Percentiles rank a stretch among this genome's conserved stretches.
Conservation (phyloP, 2,329 filamentous ascomycete genomes). For the Phialemonium atrogriseum region DNA sequence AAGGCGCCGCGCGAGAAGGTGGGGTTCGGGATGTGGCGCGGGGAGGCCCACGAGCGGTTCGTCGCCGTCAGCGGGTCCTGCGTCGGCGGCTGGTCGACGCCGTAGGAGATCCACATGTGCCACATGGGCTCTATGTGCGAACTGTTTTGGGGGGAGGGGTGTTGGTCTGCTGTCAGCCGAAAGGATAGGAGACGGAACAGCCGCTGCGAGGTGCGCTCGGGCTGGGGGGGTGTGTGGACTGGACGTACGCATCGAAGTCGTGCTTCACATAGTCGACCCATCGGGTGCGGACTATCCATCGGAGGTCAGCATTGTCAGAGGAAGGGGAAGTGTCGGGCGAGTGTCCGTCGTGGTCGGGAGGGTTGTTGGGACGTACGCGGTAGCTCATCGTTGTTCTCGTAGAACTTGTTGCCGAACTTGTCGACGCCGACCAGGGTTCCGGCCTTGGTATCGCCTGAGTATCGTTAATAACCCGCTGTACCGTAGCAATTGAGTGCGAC, state of each 20-base stretch:
- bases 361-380: slow-evolving; percentile 68
- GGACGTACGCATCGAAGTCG: slow-evolving; percentile 66
- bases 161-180: slow-evolving; percentile 5
- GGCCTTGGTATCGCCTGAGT: slow-evolving; percentile 86
- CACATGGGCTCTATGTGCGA: slow-evolving; percentile 90
- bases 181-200: slow-evolving; percentile 1
- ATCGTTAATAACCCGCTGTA: slow-evolving; percentile 3
- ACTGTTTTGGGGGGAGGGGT: slow-evolving; percentile 26
- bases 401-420: slow-evolving; percentile 95
- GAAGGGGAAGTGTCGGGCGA: not conserved
- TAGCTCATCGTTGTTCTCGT: slow-evolving; percentile 92
- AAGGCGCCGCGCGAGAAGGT: slow-evolving; percentile 73
- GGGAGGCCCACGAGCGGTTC: slow-evolving; percentile 64
- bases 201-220: slow-evolving; percentile 12
- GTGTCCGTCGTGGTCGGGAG: not conserved
- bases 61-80: slow-evolving; percentile 61
- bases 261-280: slow-evolving; percentile 96
- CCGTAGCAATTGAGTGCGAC: not conserved
- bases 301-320: slow-evolving; percentile 4
- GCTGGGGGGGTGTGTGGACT: not conserved
- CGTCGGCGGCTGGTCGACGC: slow-evolving; percentile 77
- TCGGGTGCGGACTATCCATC: slow-evolving; percentile 68
- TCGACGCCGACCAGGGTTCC: slow-evolving; percentile 79
- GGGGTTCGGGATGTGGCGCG: slow-evolving; percentile 61
- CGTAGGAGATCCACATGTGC: slow-evolving; percentile 97